Base-by-base conservation (phyloP, 2,329 filamentous ascomycete species). In the Furcasterigmium sp. region DNA sequence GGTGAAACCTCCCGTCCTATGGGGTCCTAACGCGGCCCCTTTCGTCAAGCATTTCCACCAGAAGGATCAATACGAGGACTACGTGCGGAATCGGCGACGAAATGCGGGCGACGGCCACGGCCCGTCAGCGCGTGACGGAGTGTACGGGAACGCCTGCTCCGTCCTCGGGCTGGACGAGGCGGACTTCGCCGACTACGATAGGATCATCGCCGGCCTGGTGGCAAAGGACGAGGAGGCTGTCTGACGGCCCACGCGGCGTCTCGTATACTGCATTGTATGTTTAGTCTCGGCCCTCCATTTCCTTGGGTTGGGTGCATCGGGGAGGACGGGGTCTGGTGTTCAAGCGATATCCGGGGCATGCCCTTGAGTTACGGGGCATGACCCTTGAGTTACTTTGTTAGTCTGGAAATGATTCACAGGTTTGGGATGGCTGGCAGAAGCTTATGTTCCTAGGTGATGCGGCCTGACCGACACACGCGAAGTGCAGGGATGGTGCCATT, bases 1-100 rank as follows among this genome's bases (percentile, higher is more conserved):
- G 3, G 48, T 43, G 28, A 44, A 44, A 18, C 48, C 48, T 20
- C 29, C 46, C 6, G 46, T 50, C n/a, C 25, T 44, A 17, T 50
- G 48, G 48, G 46, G 46, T 13, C 46, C 46, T 2, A 39, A 41
- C 8, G 35, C 41, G 15, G 47, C 42, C 10, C 46, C 37, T 9
- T 49, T 49, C 19, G 28, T 51, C 15, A 37, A 50, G 14, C 26
- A 41, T 14, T 34, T 46, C 32, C 44, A 46, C 13, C 14, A 32
- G 26, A 51, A 49, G 41, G 45, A 51, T 18, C 39, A 39, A 29
- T 51, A 49, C 20, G 46, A 51, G 18, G 42, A 51, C 17, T 43
- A 37, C 14, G 23, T 49, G 42, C 47, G 43, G 35, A 25, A 41
- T 29, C 36, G 42, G 15, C 42, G 47, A 43, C n/a, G n/a, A 14